Evolutionary conservation across 306 rosid species (phyloP), one percentile per base, ranked within the genome.

Genomic region (Inga laurina): DNA sequence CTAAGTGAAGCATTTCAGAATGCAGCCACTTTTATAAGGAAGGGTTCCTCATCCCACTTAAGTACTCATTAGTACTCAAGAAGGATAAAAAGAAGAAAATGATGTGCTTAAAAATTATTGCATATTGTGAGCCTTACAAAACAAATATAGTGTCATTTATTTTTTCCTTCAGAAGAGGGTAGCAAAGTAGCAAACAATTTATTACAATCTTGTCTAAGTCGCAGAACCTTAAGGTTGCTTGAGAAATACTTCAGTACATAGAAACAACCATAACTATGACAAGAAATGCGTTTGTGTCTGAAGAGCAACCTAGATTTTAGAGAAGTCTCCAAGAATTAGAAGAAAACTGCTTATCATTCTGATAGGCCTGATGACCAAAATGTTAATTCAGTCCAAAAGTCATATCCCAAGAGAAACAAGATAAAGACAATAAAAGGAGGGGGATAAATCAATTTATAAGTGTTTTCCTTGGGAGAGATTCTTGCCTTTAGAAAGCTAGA

Each of bases 211-310:
- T 70, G n/a, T 24, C 62, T 56, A 34, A 30, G 49, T 24, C 15
- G 57, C 59, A 73, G 62, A 77, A 68, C 79, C 75, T 74, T 75
- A 41, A 74, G 72, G 75, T 52, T 57, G 15, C 66, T 74, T 69
- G 59, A 74, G 44, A 16, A 34, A 72, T 48, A 71, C 44, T 27
- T 24, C 64, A 72, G 72, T 39, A 84, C 61, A 24, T 57, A 81
- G 70, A 78, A 81, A 78, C 69, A 68, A 41, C 51, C 75, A 69
- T 44, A 34, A 68, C 70, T 67, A 64, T 48, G 64, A 61, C 37
- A 51, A 72, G 79, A 54, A 51, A 76, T 44, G 19, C 24, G 51
- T 79, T 43, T 71, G n/a, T n/a, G 59, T 45, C 43, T 24, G 65
- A 75, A 22, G 34, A 52, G 70, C n/a, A 45, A 64, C 73, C 76